These are phyloP conservation scores for Kregervanrija fluxuum DNA, from an alignment of 805 yeast species.

Conservation along the genomic window DNA sequence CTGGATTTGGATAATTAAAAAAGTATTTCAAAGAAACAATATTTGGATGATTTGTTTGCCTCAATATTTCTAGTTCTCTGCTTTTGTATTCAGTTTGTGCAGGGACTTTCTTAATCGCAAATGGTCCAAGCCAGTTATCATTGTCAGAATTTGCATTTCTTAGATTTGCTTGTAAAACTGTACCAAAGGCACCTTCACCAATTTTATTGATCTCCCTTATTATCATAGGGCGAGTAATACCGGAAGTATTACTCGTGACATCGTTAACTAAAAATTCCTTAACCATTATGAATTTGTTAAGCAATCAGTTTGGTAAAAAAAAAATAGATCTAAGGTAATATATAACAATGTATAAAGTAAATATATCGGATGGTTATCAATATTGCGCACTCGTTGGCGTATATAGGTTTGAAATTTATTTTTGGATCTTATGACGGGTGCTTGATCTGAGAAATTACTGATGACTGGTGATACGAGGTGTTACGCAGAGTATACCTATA, in stretches of 20 bases:
- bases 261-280: slow-evolving; percentile 43
- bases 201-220: slow-evolving; percentile 66
- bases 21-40: slow-evolving; percentile 63
- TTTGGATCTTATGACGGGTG: too few relatives aligned
- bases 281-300: too few relatives aligned
- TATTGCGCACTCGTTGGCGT: too few relatives aligned
- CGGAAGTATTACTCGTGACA: slow-evolving; percentile 56
- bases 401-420: too few relatives aligned
- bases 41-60: slow-evolving; percentile 75
- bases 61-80: slow-evolving; percentile 69
- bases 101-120: slow-evolving; percentile 77
- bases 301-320: too few relatives aligned
- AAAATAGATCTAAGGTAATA: too few relatives aligned
- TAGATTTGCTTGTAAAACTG: slow-evolving; percentile 67
- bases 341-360: too few relatives aligned
- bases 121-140: slow-evolving; percentile 63
- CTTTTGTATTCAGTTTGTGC: slow-evolving; percentile 84
- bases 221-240: slow-evolving; percentile 50
- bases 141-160: slow-evolving; percentile 17
- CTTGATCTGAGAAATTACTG: too few relatives aligned
- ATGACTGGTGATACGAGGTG: too few relatives aligned
- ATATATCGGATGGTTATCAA: too few relatives aligned
- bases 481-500: too few relatives aligned
- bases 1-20: slow-evolving; percentile 58
- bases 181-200: slow-evolving; percentile 85